Conservation (phyloP, 768 basidiomycete species). For the Agaricus sinodeliciosus region DNA sequence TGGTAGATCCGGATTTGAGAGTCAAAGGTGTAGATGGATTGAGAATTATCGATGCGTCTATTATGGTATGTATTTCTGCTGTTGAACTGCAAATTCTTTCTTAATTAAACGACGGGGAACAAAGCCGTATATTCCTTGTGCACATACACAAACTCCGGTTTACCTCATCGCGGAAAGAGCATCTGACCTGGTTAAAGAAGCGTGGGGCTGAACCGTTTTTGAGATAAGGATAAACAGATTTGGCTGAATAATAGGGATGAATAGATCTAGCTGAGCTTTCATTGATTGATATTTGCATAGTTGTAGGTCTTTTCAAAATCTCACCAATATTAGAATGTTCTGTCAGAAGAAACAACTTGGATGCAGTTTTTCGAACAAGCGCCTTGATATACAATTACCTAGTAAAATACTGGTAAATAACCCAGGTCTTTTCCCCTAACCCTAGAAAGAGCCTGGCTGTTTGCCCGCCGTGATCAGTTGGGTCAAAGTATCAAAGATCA, state of each 20-base stretch:
- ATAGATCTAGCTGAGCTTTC: background rate
- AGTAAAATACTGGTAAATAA: no score
- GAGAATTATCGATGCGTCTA: slow-evolving; percentile 31
- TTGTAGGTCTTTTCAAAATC: no score
- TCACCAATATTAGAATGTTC: no score
- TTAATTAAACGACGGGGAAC: background rate
- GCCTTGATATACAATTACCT: no score
- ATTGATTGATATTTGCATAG: no score
- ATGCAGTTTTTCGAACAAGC: no score
- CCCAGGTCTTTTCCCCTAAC: no score
- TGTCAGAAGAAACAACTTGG: no score
- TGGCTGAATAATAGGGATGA: background rate
- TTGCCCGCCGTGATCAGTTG: no score
- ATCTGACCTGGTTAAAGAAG: background rate
- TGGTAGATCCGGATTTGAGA: slow-evolving; percentile 28
- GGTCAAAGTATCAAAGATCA: no score
- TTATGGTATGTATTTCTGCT: slow-evolving; percentile 20
- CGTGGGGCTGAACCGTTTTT: background rate
- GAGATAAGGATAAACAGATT: background rate
- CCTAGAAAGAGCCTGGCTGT: no score
- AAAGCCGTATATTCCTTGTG: background rate
- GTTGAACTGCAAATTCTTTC: background rate
- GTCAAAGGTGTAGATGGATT: slow-evolving; percentile 28
- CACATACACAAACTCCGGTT: background rate
- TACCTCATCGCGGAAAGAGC: background rate